Percentiles rank a stretch among this genome's conserved stretches.
Conservation (phyloP, 1,284 basidiomycete genomes). For the Cryptococcus maquisensis region DNA sequence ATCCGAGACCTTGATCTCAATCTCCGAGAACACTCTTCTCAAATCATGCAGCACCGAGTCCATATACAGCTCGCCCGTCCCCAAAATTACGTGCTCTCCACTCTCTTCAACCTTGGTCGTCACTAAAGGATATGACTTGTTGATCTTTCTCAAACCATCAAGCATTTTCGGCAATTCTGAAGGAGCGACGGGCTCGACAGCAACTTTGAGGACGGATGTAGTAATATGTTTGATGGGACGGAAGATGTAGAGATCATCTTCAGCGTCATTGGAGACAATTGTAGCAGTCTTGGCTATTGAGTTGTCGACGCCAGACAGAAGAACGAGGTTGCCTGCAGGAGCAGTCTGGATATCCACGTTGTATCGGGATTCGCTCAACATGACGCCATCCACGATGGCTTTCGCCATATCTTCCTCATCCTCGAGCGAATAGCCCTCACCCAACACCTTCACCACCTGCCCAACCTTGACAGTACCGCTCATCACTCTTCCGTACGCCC, state of each 20-base stretch:
- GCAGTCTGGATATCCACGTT: slow-evolving; percentile 82
- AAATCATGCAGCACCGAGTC: slow-evolving; percentile 97
- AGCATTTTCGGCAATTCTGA: slow-evolving; percentile 99
- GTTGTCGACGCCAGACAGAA: slow-evolving; percentile 87
- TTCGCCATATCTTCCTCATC: slow-evolving; percentile 98
- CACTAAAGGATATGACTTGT: slow-evolving; percentile 94
- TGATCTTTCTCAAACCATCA: slow-evolving; percentile 90
- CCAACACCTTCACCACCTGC: slow-evolving; percentile 86
- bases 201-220: slow-evolving; percentile 95
- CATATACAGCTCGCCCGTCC: slow-evolving; percentile 94
- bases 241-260: slow-evolving; percentile 86
- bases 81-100: slow-evolving; percentile 94
- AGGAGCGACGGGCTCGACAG: slow-evolving; percentile 95
- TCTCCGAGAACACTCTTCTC: slow-evolving; percentile 86
- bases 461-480: slow-evolving; percentile 84
- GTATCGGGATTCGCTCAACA: slow-evolving; percentile 59
- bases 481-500: slow-evolving; percentile 90
- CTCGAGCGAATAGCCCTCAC: slow-evolving; percentile 93
- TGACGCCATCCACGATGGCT: slow-evolving; percentile 67
- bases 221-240: slow-evolving; percentile 93
- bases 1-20: slow-evolving; percentile 99
- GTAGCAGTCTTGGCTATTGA: slow-evolving; percentile 96
- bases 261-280: slow-evolving; percentile 65
- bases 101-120: slow-evolving; percentile 97
- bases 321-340: slow-evolving; percentile 86